Base-by-base conservation (phyloP, 2,329 filamentous ascomycete genomes). In the Colletotrichum liaoningense region DNA sequence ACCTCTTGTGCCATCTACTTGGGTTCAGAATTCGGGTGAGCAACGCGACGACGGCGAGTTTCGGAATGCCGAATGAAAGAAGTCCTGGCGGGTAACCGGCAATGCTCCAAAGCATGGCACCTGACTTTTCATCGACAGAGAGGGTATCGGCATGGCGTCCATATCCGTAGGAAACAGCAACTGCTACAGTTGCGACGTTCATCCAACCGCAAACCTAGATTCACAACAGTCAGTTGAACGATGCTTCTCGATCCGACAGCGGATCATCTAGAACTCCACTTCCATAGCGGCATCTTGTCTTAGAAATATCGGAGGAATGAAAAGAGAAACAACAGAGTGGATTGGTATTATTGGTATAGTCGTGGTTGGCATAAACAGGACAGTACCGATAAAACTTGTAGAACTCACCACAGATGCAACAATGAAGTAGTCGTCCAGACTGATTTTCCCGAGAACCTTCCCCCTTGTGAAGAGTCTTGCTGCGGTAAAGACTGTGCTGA, bases 31-130 rank as follows among this genome's bases (percentile, higher is more conserved):
- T 78, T 8, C 81, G 80, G 1, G 78, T 79, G 8, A 86, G 78
- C 3, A 86, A 78, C 3, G 79, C 77, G 16, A 84, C 80, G 38
- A 85, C 83, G 28, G 83, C 84, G 12, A 85, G 78, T 76, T 86
- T 86, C 42, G 42, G 42, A 9, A 46, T 46, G 19, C 42, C 42
- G 52, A 55, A 55, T 28, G 52, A 55, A 9, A 55, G 52, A 5
- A 55, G 52, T 6, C 52, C 52, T 5, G 52, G 52, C 5, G 52
- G 52, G 22, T 55, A 55, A 28, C 52, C 52, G 52, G 52, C 52
- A 11, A 55, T 24, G 26, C 52, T 55, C 52, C 52, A 55, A 22
- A 55, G 52, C 12, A 55, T 55, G 24, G 52, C 52, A 26, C 26
- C 26, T 12, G 52, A 55, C 52, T 55, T 55, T 4, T 55, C 19